phyloP scores from a whole-genome alignment of 306 rosid species.

The Mucuna pruriens region DNA sequence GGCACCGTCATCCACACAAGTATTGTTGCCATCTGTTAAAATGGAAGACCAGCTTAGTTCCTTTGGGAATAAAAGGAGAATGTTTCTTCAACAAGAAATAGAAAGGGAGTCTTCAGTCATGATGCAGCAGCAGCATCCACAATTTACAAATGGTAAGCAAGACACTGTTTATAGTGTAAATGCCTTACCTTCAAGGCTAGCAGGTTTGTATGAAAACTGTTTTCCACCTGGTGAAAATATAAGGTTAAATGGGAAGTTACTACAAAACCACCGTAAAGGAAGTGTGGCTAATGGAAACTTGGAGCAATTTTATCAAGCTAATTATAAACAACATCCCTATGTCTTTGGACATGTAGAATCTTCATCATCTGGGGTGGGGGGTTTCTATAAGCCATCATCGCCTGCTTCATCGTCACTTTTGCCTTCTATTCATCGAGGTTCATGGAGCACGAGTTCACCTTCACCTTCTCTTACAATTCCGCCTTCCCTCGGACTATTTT shows the following conservation, averaged over 20 bases:
- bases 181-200: constrained; percentile 47
- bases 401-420: constrained; percentile 44
- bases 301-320: constrained; percentile 56
- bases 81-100: constrained; percentile 50
- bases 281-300: neutral
- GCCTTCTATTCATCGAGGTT: constrained; percentile 19
- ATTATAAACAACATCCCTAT: neutral
- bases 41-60: too few relatives aligned
- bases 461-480: constrained; percentile 55
- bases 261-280: constrained; percentile 40
- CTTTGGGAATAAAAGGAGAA: neutral
- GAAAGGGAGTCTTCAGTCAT: constrained; percentile 56
- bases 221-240: constrained; percentile 30
- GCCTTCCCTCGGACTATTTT: constrained; percentile 69
- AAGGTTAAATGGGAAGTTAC: constrained; percentile 49
- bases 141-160: constrained; percentile 48
- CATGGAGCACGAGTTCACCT: constrained; percentile 55
- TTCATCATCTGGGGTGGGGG: constrained; percentile 40
- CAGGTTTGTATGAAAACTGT: constrained; percentile 50
- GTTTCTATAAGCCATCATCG: constrained; percentile 50
- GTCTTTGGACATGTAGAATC: constrained; percentile 42
- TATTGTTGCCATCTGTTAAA: constrained; percentile 30
- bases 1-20: constrained; percentile 50
- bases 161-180: constrained; percentile 38
- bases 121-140: constrained; percentile 56